These are phyloP conservation scores for Boletus sp. DNA, from an alignment of 768 basidiomycete genomes.

Conservation along the genomic window DNA sequence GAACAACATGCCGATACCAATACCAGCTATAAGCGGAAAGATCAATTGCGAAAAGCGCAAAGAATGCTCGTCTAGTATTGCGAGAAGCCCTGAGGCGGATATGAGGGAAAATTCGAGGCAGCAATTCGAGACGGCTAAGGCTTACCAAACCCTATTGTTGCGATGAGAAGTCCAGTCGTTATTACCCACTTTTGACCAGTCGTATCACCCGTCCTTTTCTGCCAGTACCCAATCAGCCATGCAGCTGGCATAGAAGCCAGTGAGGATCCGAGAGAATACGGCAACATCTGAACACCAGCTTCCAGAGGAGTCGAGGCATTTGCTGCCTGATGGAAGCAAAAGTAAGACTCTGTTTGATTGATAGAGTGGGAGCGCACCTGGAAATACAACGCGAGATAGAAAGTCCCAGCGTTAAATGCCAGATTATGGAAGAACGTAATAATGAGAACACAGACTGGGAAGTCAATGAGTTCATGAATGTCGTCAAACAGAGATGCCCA, in stretches of 20 bases:
- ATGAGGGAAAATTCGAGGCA: slow-evolving; percentile 2
- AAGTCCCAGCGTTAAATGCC: slow-evolving; percentile 80
- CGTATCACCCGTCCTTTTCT: slow-evolving; percentile 52
- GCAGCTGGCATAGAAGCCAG: slow-evolving; percentile 82
- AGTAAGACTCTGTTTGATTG: not conserved
- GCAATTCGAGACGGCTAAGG: not conserved
- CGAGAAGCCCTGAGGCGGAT: slow-evolving; percentile 57
- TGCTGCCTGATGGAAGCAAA: slow-evolving; percentile 48
- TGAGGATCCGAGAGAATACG: slow-evolving; percentile 83
- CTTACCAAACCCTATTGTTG: slow-evolving; percentile 73
- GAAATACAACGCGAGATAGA: slow-evolving; percentile 80
- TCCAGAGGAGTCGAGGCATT: slow-evolving; percentile 66
- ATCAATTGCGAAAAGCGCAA: slow-evolving; percentile 41
- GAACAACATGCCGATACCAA: slow-evolving; percentile 81
- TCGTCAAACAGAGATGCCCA: slow-evolving; percentile 20
- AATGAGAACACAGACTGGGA: slow-evolving; percentile 58
- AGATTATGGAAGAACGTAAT: slow-evolving; percentile 80
- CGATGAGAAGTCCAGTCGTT: slow-evolving; percentile 56
- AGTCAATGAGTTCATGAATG: slow-evolving; percentile 9
- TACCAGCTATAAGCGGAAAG: slow-evolving; percentile 70
- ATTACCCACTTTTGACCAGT: slow-evolving; percentile 66
- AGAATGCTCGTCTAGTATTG: slow-evolving; percentile 54
- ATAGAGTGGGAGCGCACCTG: slow-evolving; percentile 48
- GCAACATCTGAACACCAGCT: slow-evolving; percentile 72
- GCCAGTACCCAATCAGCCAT: slow-evolving; percentile 74